Conservation (phyloP, 2,329 filamentous ascomycete species). For the Sordariomycetes sp. region DNA sequence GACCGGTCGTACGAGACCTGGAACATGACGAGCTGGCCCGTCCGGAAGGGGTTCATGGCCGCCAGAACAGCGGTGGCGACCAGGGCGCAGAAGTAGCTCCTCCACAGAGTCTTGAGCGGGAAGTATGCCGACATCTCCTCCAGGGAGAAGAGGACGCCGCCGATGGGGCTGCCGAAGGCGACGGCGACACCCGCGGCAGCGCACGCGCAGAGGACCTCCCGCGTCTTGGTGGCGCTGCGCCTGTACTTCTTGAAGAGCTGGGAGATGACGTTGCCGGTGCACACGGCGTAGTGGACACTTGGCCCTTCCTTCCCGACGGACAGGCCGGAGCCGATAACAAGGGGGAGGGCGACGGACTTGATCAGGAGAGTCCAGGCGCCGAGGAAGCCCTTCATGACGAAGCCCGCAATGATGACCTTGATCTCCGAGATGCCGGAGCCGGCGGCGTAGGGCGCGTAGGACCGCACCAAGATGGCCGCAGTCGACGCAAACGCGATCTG, state of each 20-base stretch:
- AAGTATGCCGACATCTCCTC: slow-evolving; percentile 98
- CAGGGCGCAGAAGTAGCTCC: slow-evolving; percentile 94
- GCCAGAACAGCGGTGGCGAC: slow-evolving; percentile 88
- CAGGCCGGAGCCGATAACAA: slow-evolving; percentile 87
- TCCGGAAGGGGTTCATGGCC: slow-evolving; percentile 95
- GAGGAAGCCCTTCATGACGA: slow-evolving; percentile 98
- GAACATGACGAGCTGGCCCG: slow-evolving; percentile 98
- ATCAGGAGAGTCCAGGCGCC: slow-evolving; percentile 86
- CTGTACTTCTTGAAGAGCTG: slow-evolving; percentile 87
- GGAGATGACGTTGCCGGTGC: slow-evolving; percentile 93
- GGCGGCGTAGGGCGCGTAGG: slow-evolving; percentile 89
- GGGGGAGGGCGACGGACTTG: slow-evolving; percentile 81
- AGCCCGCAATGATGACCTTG: slow-evolving; percentile 97
- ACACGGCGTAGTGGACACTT: slow-evolving; percentile 98
- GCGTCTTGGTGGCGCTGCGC: slow-evolving; percentile 83
- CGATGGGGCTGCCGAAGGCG: slow-evolving; percentile 94
- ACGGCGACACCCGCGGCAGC: slow-evolving; percentile 93
- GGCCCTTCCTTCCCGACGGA: slow-evolving; percentile 96
- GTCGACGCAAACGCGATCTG: slow-evolving; percentile 71
- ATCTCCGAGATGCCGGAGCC: slow-evolving; percentile 97
- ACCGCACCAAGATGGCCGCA: slow-evolving; percentile 75
- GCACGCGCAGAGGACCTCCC: slow-evolving; percentile 89
- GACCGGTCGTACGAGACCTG: slow-evolving; percentile 90
- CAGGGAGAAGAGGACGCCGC: slow-evolving; percentile 88
- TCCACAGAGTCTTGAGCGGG: slow-evolving; percentile 93